Percentiles rank a stretch among this genome's conserved stretches.
Conservation (phyloP, 2,329 filamentous ascomycete genomes). For the Aureobasidium sp. region DNA sequence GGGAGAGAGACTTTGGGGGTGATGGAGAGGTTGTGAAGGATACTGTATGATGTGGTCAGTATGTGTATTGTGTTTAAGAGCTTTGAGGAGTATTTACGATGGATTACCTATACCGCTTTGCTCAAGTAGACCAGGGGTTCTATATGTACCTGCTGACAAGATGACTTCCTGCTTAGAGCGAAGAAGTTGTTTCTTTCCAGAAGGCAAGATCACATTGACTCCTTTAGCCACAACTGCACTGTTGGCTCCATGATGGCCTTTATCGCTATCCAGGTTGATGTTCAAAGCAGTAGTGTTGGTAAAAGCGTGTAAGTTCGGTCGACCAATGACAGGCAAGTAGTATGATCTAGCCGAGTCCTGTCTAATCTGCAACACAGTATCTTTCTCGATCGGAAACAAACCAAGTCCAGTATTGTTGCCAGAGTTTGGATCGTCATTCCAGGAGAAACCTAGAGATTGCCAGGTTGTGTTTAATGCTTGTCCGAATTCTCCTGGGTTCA, state of each 20-base stretch:
- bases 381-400: constrained; percentile 24
- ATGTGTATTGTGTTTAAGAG: too few species aligned
- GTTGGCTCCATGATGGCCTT: background rate
- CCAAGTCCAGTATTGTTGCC: constrained; percentile 27
- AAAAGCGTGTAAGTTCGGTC: constrained; percentile 39
- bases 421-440: constrained; percentile 27
- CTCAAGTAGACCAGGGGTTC: constrained; percentile 52
- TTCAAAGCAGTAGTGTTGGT: constrained; percentile 40
- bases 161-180: constrained; percentile 43
- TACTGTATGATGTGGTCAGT: background rate
- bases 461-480: constrained; percentile 25
- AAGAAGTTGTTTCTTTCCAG: constrained; percentile 27
- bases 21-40: background rate
- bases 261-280: constrained; percentile 36
- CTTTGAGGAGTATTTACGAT: background rate
- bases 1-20: constrained; percentile 32
- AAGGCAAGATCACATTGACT: constrained; percentile 35
- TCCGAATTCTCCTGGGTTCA: background rate
- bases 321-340: constrained; percentile 26
- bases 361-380: constrained; percentile 23
- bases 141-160: constrained; percentile 48
- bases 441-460: constrained; percentile 27
- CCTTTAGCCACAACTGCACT: constrained; percentile 14
- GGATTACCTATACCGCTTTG: constrained; percentile 51
- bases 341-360: constrained; percentile 30